A percentile compares a stretch with the other conserved stretches of the same genome.
Evolutionary conservation across 345 rosid species (phyloP).

Genomic region (Firmiana major): DNA sequence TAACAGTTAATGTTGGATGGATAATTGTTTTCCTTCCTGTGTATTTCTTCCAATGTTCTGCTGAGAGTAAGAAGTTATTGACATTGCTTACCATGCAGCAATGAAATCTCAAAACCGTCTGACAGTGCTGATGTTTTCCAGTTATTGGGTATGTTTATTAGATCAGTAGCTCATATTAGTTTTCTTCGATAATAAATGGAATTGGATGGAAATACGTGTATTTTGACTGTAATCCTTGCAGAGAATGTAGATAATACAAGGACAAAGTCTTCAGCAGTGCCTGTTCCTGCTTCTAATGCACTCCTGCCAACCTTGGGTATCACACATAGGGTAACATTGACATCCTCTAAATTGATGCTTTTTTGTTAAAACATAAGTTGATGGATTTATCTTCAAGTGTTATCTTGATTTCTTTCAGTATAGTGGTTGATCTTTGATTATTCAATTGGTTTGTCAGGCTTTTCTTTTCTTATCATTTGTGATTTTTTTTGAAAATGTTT

Average conservation of each 20-base stretch:
- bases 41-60: not conserved
- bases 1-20: not conserved
- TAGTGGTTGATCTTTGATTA: not conserved
- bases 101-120: slow-evolving; percentile 45
- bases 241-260: slow-evolving; percentile 50
- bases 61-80: slow-evolving; percentile 17
- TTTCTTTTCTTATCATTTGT: not conserved
- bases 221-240: slow-evolving; percentile 34
- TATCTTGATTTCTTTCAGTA: not conserved
- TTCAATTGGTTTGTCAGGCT: not conserved
- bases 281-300: slow-evolving; percentile 43
- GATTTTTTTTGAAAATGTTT: not conserved
- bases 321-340: slow-evolving; percentile 59
- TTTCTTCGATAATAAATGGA: slow-evolving; percentile 1
- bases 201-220: slow-evolving; percentile 10
- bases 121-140: slow-evolving; percentile 54
- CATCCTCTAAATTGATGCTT: slow-evolving; percentile 25
- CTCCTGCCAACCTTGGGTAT: slow-evolving; percentile 48
- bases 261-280: slow-evolving; percentile 38
- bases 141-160: slow-evolving; percentile 54
- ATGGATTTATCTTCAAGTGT: not conserved
- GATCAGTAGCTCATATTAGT: slow-evolving; percentile 2
- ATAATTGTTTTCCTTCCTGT: not conserved
- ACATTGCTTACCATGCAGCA: slow-evolving; percentile 35
- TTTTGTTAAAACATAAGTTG: slow-evolving; percentile 13